Evolutionary conservation across 345 rosid genomes (phyloP), one percentile per base, ranked within the genome.

Genomic region (Corchorus capsularis): DNA sequence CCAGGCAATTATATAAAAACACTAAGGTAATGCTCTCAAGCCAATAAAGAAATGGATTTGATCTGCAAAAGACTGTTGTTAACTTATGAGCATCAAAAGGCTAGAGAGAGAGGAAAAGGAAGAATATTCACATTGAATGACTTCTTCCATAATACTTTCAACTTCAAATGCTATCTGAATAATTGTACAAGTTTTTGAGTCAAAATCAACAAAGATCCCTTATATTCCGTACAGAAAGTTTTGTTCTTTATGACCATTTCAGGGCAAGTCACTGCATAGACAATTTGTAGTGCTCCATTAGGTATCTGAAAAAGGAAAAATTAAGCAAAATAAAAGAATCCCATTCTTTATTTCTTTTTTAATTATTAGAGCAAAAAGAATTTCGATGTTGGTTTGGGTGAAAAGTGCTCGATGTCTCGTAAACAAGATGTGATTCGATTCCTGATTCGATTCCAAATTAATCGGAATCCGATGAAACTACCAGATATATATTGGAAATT

Each of bases 111-210:
- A 71, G 60, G 43, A 45, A 74, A 59, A 67, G 74, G 37, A 15
- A 41, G 69, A 67, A 69, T 69, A 52, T 74, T 79, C 75, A 74
- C 57, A 46, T 69, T 47, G 13, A 69, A 61, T 52, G 69, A 68
- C 49, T 50, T 68, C 45, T 27, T 27, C 27, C 27, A 27, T 27
- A 65, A 46, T 63, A 61, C 27, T 52, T 27, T 4, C 32, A 35
- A 45, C 46, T 47, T 46, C 41, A 68, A 27, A 39, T 39, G 2
- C 4, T 62, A 63, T 68, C 43, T 49, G 57, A 41, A 17, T 66
- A 66, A 19, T 6, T 66, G 19, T 27, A 43, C 41, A 50, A 53
- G 39, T 49, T 74, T 1, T 76, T 69, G 63, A 74, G 71, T 62
- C 64, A 5, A 67, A 32, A 52, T 74, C 39, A 27, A 50, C 7